Base-by-base conservation (phyloP, 257 asterid species). In the Plantago elongata region DNA sequence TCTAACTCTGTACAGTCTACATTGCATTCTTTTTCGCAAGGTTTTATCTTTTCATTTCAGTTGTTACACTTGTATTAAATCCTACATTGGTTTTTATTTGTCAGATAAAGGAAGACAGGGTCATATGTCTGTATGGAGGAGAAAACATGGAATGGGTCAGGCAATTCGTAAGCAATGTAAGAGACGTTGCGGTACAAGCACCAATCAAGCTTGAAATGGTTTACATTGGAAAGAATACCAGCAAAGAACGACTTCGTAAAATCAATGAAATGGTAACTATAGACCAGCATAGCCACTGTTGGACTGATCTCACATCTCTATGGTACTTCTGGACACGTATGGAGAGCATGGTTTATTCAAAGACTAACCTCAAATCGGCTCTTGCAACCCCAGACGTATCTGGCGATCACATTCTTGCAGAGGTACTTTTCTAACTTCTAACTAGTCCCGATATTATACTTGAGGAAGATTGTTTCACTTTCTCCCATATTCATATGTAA, bases 281-380 rank as follows among this genome's bases (percentile, higher is more conserved):
- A 15, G 77, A 79, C 42, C 30, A 67, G 0, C 76, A 71, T 11
- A 80, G 93, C 61, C 71, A 71, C 14, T 75, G 80, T 44, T 87
- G 81, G 93, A 64, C 17, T 1, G 79, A 90, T 40, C 76, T 75
- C 40, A 63, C 80, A 11, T 70, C 65, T 4, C 65, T 75, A 9
- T 85, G 93, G 96, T 83, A 64, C 76, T 90, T 90, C 38, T 90
- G 97, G 96, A 77, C 82, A 0, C 70, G 97, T 9, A 54, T 90
- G 3, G 90, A 81, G 34, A 87, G 97, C 93, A 90, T 90, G 96
- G 66, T 87, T 60, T 69, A 83, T 78, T 87, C 96, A 0, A 87
- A 85, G 77, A 57, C 78, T 51, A 82, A 77, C 11, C 84, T 74
- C 0, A 85, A 90, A 1, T 77, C 78, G 10, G 83, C 62, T 5